These are phyloP conservation scores for Vitrella brassicaformis DNA, from an alignment of 73 alveolate species.

Conservation along the genomic window DNA sequence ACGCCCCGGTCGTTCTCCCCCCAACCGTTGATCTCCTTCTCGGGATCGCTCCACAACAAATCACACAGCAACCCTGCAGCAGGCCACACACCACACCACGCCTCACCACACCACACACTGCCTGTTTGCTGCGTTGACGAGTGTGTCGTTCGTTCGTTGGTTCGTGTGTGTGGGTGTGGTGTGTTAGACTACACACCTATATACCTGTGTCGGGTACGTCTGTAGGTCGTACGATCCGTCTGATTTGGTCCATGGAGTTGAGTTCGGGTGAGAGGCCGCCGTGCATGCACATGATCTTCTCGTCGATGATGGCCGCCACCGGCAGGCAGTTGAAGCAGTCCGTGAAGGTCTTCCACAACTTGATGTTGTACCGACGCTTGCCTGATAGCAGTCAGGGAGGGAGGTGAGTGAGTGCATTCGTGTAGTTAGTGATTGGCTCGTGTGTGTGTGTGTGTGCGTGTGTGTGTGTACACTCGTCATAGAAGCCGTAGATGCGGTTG, in stretches of 20 bases:
- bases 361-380: slow-evolving; percentile 59
- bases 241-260: slow-evolving; percentile 70
- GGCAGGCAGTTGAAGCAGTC: slow-evolving; percentile 73
- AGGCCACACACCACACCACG: neutral
- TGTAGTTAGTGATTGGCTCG: too few relatives aligned
- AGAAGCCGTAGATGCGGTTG: slow-evolving; percentile 83
- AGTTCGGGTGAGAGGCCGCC: slow-evolving; percentile 96
- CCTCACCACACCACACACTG: neutral
- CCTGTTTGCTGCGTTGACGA: neutral
- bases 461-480: slow-evolving; percentile 62
- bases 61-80: slow-evolving; percentile 37
- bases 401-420: too few relatives aligned
- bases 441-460: too few relatives aligned
- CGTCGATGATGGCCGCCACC: slow-evolving; percentile 65
- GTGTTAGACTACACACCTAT: too few relatives aligned
- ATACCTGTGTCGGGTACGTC: slow-evolving; percentile 90
- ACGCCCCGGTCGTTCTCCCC: slow-evolving; percentile 86
- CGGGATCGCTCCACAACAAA: slow-evolving; percentile 59
- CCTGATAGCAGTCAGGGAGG: neutral
- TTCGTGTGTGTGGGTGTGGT: too few relatives aligned
- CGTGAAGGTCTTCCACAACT: slow-evolving; percentile 69
- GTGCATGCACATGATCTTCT: slow-evolving; percentile 88
- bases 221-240: slow-evolving; percentile 87
- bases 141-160: too few relatives aligned
- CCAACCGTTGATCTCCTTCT: slow-evolving; percentile 1